These are phyloP conservation scores for Globisporangium echinulatum DNA, from an alignment of 352 stramenopile genomes.

Conservation along the genomic window DNA sequence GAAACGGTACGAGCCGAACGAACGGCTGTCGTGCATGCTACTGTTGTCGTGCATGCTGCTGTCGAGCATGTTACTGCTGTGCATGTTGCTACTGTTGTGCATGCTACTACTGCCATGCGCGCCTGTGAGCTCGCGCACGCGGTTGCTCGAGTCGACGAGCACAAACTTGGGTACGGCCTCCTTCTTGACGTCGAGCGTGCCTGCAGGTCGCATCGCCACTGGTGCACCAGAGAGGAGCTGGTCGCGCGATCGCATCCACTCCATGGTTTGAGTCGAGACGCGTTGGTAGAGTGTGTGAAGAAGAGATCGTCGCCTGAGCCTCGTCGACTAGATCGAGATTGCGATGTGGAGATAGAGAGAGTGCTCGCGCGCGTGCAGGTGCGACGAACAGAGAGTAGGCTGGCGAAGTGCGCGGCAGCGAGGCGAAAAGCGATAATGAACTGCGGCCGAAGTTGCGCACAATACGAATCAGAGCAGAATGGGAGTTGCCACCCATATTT, in stretches of 20 bases:
- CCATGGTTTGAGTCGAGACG: conserved; percentile 18
- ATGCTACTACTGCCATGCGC: conserved; percentile 8
- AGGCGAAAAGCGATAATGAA: conserved; percentile 15
- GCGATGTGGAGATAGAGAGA: background rate
- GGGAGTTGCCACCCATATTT: background rate
- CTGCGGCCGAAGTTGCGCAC: background rate
- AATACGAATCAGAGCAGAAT: background rate
- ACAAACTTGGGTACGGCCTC: conserved; percentile 46
- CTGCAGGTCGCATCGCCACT: conserved; percentile 2
- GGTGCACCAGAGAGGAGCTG: conserved; percentile 28
- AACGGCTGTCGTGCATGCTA: too few species aligned
- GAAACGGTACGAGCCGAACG: background rate
- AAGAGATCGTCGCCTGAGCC: too few species aligned
- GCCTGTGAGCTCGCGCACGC: conserved; percentile 60
- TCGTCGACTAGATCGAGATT: background rate
- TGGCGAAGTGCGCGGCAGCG: conserved; percentile 1
- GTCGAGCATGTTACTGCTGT: too few species aligned
- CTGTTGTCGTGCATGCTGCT: too few species aligned
- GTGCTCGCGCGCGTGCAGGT: too few species aligned
- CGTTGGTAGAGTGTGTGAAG: too few species aligned
- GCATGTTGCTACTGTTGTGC: background rate
- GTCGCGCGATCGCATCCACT: conserved; percentile 51
- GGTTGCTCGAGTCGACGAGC: conserved; percentile 67
- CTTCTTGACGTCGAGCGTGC: conserved; percentile 13
- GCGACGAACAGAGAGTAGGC: background rate